Evolutionary conservation across 768 basidiomycete species (phyloP).

Genomic region (Pholiota conissans): DNA sequence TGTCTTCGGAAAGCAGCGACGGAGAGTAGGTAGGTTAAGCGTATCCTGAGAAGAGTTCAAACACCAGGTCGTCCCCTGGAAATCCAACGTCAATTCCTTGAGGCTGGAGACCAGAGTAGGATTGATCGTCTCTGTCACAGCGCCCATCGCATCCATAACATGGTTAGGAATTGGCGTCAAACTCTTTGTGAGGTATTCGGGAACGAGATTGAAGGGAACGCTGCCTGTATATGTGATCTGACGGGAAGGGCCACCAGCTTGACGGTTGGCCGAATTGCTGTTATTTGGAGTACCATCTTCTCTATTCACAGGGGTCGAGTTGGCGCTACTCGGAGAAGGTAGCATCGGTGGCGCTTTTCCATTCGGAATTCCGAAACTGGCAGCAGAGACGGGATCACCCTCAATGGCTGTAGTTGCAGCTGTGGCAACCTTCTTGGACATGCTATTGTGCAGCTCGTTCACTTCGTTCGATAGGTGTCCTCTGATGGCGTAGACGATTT

Average conservation of each 20-base stretch:
- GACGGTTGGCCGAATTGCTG: constrained; percentile 26
- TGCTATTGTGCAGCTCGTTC: constrained; percentile 33
- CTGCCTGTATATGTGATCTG: constrained; percentile 30
- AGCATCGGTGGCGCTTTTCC: constrained; percentile 71
- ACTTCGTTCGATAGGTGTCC: constrained; percentile 39
- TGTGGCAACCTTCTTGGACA: constrained; percentile 37
- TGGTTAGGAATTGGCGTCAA: constrained; percentile 40
- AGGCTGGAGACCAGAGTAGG: constrained; percentile 41
- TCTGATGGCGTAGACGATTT: constrained; percentile 33
- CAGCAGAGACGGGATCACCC: constrained; percentile 26
- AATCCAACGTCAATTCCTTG: constrained; percentile 40
- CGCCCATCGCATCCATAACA: constrained; percentile 42
- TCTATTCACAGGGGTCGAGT: constrained; percentile 72
- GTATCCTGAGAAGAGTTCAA: constrained; percentile 50
- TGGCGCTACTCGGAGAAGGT: constrained; percentile 73
- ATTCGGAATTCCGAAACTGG: constrained; percentile 28
- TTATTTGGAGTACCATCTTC: constrained; percentile 55
- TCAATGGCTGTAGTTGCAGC: constrained; percentile 41
- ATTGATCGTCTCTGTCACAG: constrained; percentile 43
- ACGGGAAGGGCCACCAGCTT: constrained; percentile 31
- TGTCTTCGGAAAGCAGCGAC: constrained; percentile 73
- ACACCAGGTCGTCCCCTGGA: constrained; percentile 42
- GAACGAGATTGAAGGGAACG: constrained; percentile 38
- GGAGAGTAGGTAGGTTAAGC: constrained; percentile 66
- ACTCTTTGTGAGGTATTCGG: constrained; percentile 33